Evolutionary conservation across 495 filamentous ascomycete genomes (phyloP).

Genomic region (Mytilinidion resinicola): DNA sequence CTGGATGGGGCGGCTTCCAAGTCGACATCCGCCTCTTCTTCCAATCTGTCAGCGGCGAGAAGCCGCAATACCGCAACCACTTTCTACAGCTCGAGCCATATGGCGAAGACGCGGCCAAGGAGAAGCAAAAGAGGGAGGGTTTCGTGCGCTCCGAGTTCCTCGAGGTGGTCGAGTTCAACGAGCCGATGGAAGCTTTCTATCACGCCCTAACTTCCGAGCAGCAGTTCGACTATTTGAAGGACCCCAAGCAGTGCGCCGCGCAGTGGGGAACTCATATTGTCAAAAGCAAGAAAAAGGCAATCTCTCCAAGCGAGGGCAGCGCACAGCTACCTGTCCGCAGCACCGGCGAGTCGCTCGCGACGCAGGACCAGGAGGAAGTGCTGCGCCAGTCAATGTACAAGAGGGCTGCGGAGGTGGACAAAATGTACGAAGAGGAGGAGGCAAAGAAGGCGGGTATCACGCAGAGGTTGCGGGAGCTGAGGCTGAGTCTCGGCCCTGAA

Average conservation of each 20-base stretch:
- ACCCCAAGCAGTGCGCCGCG: constrained; percentile 18
- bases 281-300: neutral
- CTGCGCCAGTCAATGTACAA: constrained; percentile 10
- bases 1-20: constrained; percentile 97
- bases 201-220: constrained; percentile 33
- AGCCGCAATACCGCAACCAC: constrained; percentile 86
- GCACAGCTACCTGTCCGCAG: constrained; percentile 22
- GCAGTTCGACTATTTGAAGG: constrained; percentile 35
- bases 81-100: constrained; percentile 88
- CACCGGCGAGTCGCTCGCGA: constrained; percentile 16
- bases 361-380: constrained; percentile 22
- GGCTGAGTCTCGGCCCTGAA: constrained; percentile 22
- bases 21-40: constrained; percentile 92
- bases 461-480: constrained; percentile 16
- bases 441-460: constrained; percentile 15
- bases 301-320: constrained; percentile 15
- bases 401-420: constrained; percentile 20
- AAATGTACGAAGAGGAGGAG: constrained; percentile 15
- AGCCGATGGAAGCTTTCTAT: constrained; percentile 60
- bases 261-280: too few species aligned
- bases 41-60: constrained; percentile 74
- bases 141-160: constrained; percentile 69
- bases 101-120: constrained; percentile 70
- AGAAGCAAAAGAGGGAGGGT: constrained; percentile 52
- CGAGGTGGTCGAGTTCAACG: constrained; percentile 92